A percentile compares a stretch with the other conserved stretches of the same genome.
These are phyloP conservation scores for Penicillium oxalicum DNA, from an alignment of 2,329 filamentous ascomycete species.

Conservation along the genomic window DNA sequence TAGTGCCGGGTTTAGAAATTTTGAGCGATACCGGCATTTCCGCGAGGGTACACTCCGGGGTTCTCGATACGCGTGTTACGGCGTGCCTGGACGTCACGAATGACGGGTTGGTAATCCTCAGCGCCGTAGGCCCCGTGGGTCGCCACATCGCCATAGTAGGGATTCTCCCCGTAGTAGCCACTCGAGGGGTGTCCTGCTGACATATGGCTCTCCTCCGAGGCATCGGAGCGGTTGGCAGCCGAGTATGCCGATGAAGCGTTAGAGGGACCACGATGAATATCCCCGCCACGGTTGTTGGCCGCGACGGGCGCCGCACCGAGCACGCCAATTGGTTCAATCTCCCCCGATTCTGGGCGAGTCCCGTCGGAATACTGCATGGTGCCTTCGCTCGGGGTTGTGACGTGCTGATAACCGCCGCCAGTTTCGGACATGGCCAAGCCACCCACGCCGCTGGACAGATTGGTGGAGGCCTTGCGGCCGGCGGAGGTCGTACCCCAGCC, in stretches of 20 bases:
- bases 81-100: slow-evolving; percentile 85
- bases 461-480: slow-evolving; percentile 80
- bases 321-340: slow-evolving; percentile 75
- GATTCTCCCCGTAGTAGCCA: slow-evolving; percentile 50
- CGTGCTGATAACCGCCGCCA: slow-evolving; percentile 46
- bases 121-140: slow-evolving; percentile 50
- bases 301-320: slow-evolving; percentile 64
- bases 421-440: slow-evolving; percentile 65
- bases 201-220: slow-evolving; percentile 51
- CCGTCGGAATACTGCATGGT: slow-evolving; percentile 58
- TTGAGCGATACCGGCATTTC: slow-evolving; percentile 87
- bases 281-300: slow-evolving; percentile 57
- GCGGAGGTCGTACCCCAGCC: slow-evolving; percentile 83
- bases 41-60: slow-evolving; percentile 78
- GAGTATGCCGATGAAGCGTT: slow-evolving; percentile 97
- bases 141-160: slow-evolving; percentile 48
- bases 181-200: slow-evolving; percentile 41
- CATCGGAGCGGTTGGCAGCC: slow-evolving; percentile 65
- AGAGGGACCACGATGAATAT: slow-evolving; percentile 81
- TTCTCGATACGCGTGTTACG: slow-evolving; percentile 94
- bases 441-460: slow-evolving; percentile 66
- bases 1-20: slow-evolving; percentile 63
- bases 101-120: slow-evolving; percentile 66
- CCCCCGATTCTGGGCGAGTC: slow-evolving; percentile 51
- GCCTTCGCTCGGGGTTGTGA: slow-evolving; percentile 59